Conservation (phyloP, 257 asterid species). For the Cordia subcordata region DNA sequence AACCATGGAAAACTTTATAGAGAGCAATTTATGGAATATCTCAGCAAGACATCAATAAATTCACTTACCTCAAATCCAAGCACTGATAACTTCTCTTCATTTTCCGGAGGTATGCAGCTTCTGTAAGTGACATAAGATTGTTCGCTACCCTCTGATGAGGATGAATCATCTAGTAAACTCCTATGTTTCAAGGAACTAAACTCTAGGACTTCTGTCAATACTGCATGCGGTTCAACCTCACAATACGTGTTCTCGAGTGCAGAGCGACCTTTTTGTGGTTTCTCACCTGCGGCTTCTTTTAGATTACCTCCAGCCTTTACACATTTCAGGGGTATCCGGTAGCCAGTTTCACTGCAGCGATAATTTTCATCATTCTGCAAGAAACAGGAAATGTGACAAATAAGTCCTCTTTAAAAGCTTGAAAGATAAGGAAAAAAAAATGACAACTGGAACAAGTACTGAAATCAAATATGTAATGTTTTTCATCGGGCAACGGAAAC, state of each 20-base stretch:
- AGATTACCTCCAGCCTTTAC: slow-evolving; percentile 37
- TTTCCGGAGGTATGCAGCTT: slow-evolving; percentile 88
- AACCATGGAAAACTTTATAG: not conserved
- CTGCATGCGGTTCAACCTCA: slow-evolving; percentile 18
- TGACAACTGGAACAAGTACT: not conserved
- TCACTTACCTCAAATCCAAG: slow-evolving; percentile 80
- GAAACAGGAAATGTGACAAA: slow-evolving; percentile 15
- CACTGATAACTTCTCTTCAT: slow-evolving; percentile 81
- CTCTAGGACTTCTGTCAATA: slow-evolving; percentile 20
- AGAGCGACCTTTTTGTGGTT: slow-evolving; percentile 44
- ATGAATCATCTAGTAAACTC: slow-evolving; percentile 43
- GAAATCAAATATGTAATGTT: not conserved
- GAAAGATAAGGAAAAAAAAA: not conserved
- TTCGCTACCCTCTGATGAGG: slow-evolving; percentile 37
- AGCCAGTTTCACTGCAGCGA: slow-evolving; percentile 91
- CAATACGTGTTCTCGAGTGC: slow-evolving; percentile 39
- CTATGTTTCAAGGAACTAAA: slow-evolving; percentile 34
- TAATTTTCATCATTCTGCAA: slow-evolving; percentile 70
- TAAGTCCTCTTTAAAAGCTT: slow-evolving; percentile 7
- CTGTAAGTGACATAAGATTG: slow-evolving; percentile 64
- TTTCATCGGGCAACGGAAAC: not conserved
- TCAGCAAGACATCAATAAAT: slow-evolving; percentile 3
- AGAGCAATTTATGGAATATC: not conserved
- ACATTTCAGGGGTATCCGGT: slow-evolving; percentile 91
- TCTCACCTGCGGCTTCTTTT: slow-evolving; percentile 32